A percentile compares a stretch with the other conserved stretches of the same genome.
phyloP scores from a whole-genome alignment of 345 rosid species.

The Lagerstroemia speciosa region DNA sequence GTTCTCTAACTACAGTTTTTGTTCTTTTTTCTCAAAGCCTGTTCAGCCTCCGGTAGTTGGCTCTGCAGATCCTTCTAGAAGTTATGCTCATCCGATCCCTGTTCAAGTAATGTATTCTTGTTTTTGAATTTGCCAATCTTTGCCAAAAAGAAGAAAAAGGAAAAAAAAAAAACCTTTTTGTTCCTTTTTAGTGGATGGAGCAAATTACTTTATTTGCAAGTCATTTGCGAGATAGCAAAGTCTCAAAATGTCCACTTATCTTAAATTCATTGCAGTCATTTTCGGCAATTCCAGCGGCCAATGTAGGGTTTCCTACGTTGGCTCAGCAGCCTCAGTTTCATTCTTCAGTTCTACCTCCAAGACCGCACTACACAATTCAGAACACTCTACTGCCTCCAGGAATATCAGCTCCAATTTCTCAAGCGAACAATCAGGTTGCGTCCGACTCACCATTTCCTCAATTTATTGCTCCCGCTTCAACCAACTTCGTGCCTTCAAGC shows the following conservation, averaged over 20 bases:
- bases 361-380: conserved; percentile 51
- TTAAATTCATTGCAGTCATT: conserved; percentile 20
- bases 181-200: not conserved
- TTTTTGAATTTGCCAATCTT: not conserved
- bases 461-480: conserved; percentile 42
- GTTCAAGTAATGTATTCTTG: conserved; percentile 45
- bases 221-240: no score
- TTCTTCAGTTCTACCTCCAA: conserved; percentile 52
- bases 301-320: conserved; percentile 60
- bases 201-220: conserved; percentile 6
- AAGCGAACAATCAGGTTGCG: conserved; percentile 33
- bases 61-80: conserved; percentile 54
- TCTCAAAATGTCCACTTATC: not conserved
- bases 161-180: not conserved
- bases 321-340: conserved; percentile 55
- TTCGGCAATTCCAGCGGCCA: conserved; percentile 26
- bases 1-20: conserved; percentile 4
- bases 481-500: conserved; percentile 39
- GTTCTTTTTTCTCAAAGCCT: conserved; percentile 31
- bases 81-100: conserved; percentile 55
- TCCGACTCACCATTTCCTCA: conserved; percentile 46
- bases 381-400: conserved; percentile 46
- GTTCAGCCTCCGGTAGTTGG: conserved; percentile 44
- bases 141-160: no score
- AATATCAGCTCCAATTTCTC: conserved; percentile 39